Conservation (phyloP, 768 basidiomycete species). For the Boletus patriciae region DNA sequence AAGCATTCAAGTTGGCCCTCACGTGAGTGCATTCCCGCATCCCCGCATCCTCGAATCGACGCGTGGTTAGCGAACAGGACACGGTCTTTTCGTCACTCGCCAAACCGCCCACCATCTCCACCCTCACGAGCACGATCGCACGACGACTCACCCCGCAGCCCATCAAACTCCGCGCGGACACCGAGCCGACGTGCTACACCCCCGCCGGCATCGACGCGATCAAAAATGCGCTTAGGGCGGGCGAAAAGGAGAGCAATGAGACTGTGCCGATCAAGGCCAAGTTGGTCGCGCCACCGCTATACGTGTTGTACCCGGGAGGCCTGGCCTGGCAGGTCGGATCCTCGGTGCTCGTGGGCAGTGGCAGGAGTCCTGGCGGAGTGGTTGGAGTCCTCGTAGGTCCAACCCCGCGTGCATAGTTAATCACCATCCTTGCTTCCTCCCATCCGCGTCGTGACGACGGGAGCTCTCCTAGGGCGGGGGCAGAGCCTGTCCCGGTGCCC, state of each 20-base stretch:
- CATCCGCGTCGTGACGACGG: too few relatives aligned
- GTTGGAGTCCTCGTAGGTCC: too few relatives aligned
- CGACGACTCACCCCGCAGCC: constrained; percentile 96
- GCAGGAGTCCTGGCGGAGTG: too few relatives aligned
- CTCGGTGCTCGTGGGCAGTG: too few relatives aligned
- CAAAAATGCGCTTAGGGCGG: constrained; percentile 84
- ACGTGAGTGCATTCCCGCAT: constrained; percentile 66
- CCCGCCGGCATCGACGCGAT: constrained; percentile 92
- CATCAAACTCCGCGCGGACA: constrained; percentile 97
- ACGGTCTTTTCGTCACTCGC: constrained; percentile 75
- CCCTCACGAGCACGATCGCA: constrained; percentile 83
- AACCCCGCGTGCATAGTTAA: too few relatives aligned
- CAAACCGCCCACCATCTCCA: constrained; percentile 56
- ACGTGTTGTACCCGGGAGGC: too few relatives aligned
- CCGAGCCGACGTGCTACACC: constrained; percentile 95
- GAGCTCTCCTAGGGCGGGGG: too few relatives aligned
- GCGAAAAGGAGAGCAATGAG: constrained; percentile 84
- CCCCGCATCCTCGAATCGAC: too few relatives aligned
- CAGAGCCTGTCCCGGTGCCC: too few relatives aligned
- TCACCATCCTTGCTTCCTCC: too few relatives aligned
- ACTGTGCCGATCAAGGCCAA: constrained; percentile 96
- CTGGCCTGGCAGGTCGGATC: too few relatives aligned
- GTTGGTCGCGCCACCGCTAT: constrained; percentile 93
- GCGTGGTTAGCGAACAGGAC: constrained; percentile 58
- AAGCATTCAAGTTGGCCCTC: constrained; percentile 96